Evolutionary conservation across 345 rosid genomes (phyloP), one percentile per base, ranked within the genome.

Genomic region (Erucastrum elatum): DNA sequence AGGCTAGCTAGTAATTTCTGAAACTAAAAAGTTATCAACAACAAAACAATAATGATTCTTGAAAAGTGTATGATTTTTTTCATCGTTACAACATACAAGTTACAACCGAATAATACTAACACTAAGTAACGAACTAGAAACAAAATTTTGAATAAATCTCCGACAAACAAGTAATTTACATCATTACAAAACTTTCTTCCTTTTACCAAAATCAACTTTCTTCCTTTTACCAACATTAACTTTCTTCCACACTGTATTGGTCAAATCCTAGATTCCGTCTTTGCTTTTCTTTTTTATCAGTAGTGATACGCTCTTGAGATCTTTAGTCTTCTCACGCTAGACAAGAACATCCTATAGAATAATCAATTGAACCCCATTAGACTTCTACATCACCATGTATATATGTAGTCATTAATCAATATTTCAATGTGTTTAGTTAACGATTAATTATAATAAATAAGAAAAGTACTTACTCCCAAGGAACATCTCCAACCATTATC

Each of bases 401-500:
- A 51, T 51, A 49, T 66, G 60, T 27, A 60, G 55, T 59, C 53
- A 15, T 26, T 60, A 33, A 10, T 64, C 16, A 8, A 9, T 3
- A 15, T 64, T 27, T 34, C 33, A n/a, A 27, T 16, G 25, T 25
- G 31, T 34, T 41, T 31, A 53, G 56, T 31, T 26, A 21, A n/a
- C 25, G 37, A 64, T 41, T n/a, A 49, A 34, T 4, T 55, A n/a
- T 30, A 68, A 16, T 30, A 29, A 64, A 68, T 0, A 17, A 34
- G n/a, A 67, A 67, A 53, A 39, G 21, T 25, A 39, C 78, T 67
- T 76, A 81, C 81, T 81, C 84, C 84, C 84, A 81, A 27, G 84
- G 81, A 76, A 81, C 81, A 77, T 77, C 84, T n/a, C 84, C 81
- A 60, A 77, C 84, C 84, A 81, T 81, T 71, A 81, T 76, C 84